These are phyloP conservation scores for Skeletonema potamos DNA, from an alignment of 108 stramenopile genomes.

Conservation along the genomic window DNA sequence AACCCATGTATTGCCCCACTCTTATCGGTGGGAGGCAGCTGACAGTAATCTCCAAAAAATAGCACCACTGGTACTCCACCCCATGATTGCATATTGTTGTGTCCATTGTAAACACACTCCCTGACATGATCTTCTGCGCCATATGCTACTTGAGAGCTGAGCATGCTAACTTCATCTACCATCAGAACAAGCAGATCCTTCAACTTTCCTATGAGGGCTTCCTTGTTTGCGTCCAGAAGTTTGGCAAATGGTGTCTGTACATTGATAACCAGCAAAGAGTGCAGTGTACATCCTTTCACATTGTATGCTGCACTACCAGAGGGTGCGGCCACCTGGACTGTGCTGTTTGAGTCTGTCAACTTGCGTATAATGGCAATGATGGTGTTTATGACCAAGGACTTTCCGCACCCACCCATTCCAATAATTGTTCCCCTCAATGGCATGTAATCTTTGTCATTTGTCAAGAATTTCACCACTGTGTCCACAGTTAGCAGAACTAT, in stretches of 20 bases:
- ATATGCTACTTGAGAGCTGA: background rate
- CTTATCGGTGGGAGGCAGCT: background rate
- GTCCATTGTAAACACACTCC: background rate
- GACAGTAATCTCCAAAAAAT: conserved; percentile 10
- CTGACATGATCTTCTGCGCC: background rate
- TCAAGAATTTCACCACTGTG: conserved; percentile 8
- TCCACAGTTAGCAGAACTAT: background rate
- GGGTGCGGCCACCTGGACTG: conserved; percentile 3
- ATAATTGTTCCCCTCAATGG: conserved; percentile 10
- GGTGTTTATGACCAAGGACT: conserved; percentile 9
- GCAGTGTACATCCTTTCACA: background rate
- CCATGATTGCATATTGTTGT: conserved; percentile 1
- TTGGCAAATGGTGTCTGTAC: background rate
- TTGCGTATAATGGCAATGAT: background rate
- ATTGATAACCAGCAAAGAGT: background rate
- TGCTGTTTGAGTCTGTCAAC: background rate
- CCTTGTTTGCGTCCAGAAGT: background rate
- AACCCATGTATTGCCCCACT: conserved; percentile 6
- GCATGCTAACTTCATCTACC: conserved; percentile 14
- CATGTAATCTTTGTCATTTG: background rate
- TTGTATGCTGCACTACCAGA: background rate
- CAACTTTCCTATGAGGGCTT: background rate
- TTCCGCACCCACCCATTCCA: conserved; percentile 5
- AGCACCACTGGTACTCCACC: conserved; percentile 4
- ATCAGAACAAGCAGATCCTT: background rate